Evolutionary conservation across 2,329 filamentous ascomycete genomes (phyloP), one percentile per base, ranked within the genome.

Genomic region (Xylariaceae sp.): DNA sequence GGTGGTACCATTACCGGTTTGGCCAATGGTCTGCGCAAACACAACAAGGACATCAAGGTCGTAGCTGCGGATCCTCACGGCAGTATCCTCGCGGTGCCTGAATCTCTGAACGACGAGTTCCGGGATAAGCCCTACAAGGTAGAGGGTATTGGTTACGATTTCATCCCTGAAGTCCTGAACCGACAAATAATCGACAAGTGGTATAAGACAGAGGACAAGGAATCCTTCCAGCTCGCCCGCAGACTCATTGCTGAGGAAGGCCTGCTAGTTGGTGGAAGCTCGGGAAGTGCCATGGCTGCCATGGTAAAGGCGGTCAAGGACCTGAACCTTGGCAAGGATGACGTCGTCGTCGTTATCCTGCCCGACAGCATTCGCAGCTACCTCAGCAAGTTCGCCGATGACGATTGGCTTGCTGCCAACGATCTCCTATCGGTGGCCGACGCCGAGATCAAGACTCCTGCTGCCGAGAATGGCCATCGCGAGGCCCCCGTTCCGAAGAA

Each of bases 331-430:
- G 83, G 84, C 64, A 89, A 92, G 73, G 89, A 89, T 59, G 92
- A 99, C 71, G 85, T 92, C 1, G 85, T 97, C 0, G 94, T 99
- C 34, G 92, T 97, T 34, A 79, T 99, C 56, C 80, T 97, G 15
- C 95, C 94, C 1, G 94, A 99, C 75, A 96, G 92, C 77, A 97
- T 99, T 72, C 85, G 94, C 71, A 97, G 91, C 76, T 99, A 99
- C 75, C 85, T 99, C 30, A 93, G 89, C 78, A 99, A 99, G 83
- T 99, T 99, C 73, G 92, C 92, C 66, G 94, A 99, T 73, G 95
- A 99, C 72, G 94, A 97, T 79, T 99, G 94, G 95, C 87, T 99
- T 58, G 92, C 92, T 10, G 94, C 94, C 64, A 99, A 99, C 77
- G 88, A 93, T 73, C 89, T 99, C 23, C 83, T 97, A 30, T 85